Percentiles rank a stretch among this genome's conserved stretches.
These are phyloP conservation scores for Hortiboletus campestris DNA, from an alignment of 768 basidiomycete genomes.

Conservation along the genomic window DNA sequence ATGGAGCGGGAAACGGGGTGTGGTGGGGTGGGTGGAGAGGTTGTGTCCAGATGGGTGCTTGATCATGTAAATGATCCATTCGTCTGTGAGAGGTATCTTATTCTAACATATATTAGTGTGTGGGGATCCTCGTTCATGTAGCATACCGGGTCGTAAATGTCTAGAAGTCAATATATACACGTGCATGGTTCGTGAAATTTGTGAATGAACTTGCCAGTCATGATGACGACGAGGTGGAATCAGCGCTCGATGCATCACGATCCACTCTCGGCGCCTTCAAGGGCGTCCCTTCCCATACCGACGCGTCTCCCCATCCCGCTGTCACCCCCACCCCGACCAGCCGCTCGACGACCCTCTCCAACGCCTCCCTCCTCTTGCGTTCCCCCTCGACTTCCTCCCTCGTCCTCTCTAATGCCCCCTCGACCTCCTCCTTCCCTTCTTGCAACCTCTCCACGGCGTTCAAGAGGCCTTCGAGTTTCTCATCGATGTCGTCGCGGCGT, in stretches of 20 bases:
- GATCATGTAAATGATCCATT: constrained; percentile 21
- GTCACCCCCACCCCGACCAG: constrained; percentile 67
- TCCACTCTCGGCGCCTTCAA: constrained; percentile 46
- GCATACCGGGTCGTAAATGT: background rate
- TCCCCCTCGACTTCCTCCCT: constrained; percentile 41
- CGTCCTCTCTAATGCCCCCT: constrained; percentile 42
- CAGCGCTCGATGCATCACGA: constrained; percentile 12
- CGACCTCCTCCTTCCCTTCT: constrained; percentile 37
- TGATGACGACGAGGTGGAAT: background rate
- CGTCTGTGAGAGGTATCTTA: constrained; percentile 7
- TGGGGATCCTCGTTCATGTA: background rate
- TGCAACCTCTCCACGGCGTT: constrained; percentile 46
- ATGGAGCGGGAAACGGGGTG: background rate
- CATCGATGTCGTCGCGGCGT: constrained; percentile 71
- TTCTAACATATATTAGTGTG: constrained; percentile 4
- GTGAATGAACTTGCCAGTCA: background rate
- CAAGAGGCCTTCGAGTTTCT: constrained; percentile 60
- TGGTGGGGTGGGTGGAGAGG: constrained; percentile 7
- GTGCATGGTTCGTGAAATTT: background rate
- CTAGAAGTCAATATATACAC: constrained; percentile 1
- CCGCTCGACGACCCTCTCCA: constrained; percentile 62
- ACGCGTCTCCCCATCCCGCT: constrained; percentile 57
- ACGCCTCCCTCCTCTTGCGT: constrained; percentile 53
- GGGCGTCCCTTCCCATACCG: constrained; percentile 54
- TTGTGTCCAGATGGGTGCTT: constrained; percentile 20